Evolutionary conservation across 257 asterid species (phyloP).

Genomic region (Solanum gracilifrons): DNA sequence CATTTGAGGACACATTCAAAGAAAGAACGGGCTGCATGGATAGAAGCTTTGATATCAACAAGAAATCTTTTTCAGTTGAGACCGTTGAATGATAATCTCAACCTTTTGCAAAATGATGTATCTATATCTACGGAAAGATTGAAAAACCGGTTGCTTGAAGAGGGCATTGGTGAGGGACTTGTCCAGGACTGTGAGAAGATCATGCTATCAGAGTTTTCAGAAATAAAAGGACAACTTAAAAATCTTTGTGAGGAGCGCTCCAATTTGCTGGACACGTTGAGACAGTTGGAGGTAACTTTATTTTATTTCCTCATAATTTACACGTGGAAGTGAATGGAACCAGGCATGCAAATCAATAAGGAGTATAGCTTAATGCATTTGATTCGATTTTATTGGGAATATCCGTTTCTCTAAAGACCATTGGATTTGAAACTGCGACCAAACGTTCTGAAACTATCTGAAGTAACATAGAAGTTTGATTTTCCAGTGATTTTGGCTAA

Average conservation of each 20-base stretch:
- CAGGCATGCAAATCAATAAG: not conserved
- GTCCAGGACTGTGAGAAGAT: conserved; percentile 87
- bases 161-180: conserved; percentile 64
- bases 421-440: not conserved
- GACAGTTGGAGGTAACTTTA: conserved; percentile 72
- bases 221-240: conserved; percentile 63
- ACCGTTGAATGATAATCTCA: conserved; percentile 42
- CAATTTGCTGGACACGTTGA: conserved; percentile 62
- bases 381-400: not conserved
- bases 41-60: conserved; percentile 61
- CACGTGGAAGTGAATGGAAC: not conserved
- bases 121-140: conserved; percentile 75
- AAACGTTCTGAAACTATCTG: not conserved
- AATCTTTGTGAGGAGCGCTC: conserved; percentile 69
- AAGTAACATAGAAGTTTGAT: not conserved
- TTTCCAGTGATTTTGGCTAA: not conserved
- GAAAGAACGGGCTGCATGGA: conserved; percentile 83
- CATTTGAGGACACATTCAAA: conserved; percentile 69
- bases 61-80: conserved; percentile 48
- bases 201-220: conserved; percentile 78
- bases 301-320: not conserved
- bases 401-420: not conserved
- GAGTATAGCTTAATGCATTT: not conserved
- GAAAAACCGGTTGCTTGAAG: conserved; percentile 65
- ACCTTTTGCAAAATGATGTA: conserved; percentile 47